phyloP scores from a whole-genome alignment of 148 eudicot species.

The Fagopyrum esculentum region DNA sequence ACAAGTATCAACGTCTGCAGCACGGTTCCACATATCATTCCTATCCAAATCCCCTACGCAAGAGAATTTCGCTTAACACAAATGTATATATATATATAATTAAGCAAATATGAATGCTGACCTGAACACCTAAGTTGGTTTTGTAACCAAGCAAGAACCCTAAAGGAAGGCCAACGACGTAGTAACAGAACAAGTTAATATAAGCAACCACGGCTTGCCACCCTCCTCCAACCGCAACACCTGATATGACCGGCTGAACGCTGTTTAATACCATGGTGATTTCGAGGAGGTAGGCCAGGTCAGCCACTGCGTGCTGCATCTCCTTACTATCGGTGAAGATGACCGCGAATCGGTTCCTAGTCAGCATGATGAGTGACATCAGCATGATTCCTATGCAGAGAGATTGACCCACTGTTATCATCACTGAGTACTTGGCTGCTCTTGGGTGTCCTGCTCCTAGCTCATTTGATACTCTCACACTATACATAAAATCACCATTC shows the following conservation, averaged over 20 bases:
- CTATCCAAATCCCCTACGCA: conserved; percentile 88
- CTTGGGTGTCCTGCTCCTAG: conserved; percentile 86
- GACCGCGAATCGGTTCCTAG: conserved; percentile 57
- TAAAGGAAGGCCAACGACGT: conserved; percentile 71
- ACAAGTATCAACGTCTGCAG: conserved; percentile 75
- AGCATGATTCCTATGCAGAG: conserved; percentile 54
- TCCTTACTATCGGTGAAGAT: conserved; percentile 63
- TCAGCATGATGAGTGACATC: conserved; percentile 41
- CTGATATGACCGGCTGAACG: conserved; percentile 91
- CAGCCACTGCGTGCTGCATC: conserved; percentile 72
- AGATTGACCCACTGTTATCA: conserved; percentile 54
- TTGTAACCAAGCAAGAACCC: conserved; percentile 83
- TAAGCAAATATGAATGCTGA: conserved; percentile 11
- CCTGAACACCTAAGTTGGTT: conserved; percentile 73
- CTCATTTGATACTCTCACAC: conserved; percentile 87
- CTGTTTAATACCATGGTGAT: conserved; percentile 87
- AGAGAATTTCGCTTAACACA: too few relatives aligned
- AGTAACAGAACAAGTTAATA: conserved; percentile 79
- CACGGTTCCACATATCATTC: conserved; percentile 85
- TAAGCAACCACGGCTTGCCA: conserved; percentile 91
- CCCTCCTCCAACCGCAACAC: conserved; percentile 99
- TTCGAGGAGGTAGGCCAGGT: conserved; percentile 69
- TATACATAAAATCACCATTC: conserved; percentile 5
- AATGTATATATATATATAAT: background rate
- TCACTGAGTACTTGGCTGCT: conserved; percentile 75